A percentile compares a stretch with the other conserved stretches of the same genome.
Evolutionary conservation across 2,329 filamentous ascomycete genomes (phyloP).

Genomic region (Pestalotiopsis fici): DNA sequence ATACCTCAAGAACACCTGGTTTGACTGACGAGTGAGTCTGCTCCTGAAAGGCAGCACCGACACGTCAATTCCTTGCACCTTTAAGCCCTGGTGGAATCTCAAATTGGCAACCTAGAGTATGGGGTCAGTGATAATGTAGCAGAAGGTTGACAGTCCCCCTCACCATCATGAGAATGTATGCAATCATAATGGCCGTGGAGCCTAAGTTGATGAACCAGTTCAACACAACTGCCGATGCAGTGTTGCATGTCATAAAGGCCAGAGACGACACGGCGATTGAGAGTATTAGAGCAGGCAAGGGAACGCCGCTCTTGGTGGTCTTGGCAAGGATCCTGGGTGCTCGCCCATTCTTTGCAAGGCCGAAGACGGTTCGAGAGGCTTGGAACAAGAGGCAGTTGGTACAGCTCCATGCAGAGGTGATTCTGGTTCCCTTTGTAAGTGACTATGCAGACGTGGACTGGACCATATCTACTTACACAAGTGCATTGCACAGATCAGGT

Average conservation of each 20-base stretch:
- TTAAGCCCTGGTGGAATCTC: neutral
- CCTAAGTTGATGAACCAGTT: neutral
- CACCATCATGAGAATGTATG: neutral
- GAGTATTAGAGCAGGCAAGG: neutral
- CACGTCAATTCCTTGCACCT: neutral
- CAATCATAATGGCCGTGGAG: neutral
- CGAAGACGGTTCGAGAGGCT: constrained; percentile 17
- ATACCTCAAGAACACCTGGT: neutral
- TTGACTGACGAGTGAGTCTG: neutral
- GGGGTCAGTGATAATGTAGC: neutral
- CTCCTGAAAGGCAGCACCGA: neutral
- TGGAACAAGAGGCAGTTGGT: constrained; percentile 41
- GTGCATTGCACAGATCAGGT: constrained; percentile 39
- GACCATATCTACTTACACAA: constrained; percentile 33
- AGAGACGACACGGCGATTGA: neutral
- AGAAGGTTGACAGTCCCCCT: neutral
- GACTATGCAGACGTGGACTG: constrained; percentile 31
- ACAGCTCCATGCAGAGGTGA: constrained; percentile 42
- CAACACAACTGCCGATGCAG: neutral
- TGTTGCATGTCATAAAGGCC: neutral
- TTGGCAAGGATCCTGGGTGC: constrained; percentile 11
- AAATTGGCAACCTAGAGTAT: neutral
- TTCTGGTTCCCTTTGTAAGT: constrained; percentile 19
- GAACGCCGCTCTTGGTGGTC: constrained; percentile 5
- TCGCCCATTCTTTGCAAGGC: constrained; percentile 11